Evolutionary conservation across 2,329 filamentous ascomycete species (phyloP).

Genomic region (Colletotrichum eremochloae): DNA sequence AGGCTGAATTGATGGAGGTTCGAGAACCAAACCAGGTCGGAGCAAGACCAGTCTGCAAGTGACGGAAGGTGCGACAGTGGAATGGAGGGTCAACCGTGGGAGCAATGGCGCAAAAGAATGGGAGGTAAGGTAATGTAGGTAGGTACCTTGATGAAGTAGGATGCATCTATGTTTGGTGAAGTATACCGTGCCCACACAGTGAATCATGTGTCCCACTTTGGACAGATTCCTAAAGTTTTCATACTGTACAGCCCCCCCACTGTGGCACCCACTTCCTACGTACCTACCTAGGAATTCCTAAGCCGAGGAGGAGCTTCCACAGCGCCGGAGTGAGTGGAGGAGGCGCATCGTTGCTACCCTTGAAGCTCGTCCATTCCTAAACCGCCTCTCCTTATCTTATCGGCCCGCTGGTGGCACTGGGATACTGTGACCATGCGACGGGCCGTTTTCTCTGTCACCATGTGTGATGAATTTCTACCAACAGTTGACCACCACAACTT

Average conservation of each 20-base stretch:
- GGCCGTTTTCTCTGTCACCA: conserved; percentile 1
- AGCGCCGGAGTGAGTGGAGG: not conserved
- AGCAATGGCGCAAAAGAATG: conserved; percentile 12
- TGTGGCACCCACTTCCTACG: not conserved
- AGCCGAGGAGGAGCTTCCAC: conserved; percentile 27
- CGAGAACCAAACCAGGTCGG: not conserved
- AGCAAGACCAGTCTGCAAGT: conserved; percentile 35
- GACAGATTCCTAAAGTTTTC: not conserved
- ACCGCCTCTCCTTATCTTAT: conserved; percentile 17
- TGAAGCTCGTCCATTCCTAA: conserved; percentile 15
- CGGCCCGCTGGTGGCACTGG: not conserved
- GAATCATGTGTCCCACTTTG: no score
- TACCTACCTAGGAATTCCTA: conserved; percentile 9
- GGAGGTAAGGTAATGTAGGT: not conserved
- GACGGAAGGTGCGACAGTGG: conserved; percentile 40
- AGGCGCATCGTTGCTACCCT: conserved; percentile 10
- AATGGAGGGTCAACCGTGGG: conserved; percentile 35
- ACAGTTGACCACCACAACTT: not conserved
- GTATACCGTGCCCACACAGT: conserved; percentile 11
- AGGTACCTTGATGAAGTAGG: no score
- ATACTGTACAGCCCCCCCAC: conserved; percentile 13
- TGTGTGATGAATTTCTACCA: no score
- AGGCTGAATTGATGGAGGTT: conserved; percentile 29
- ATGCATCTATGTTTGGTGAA: not conserved
- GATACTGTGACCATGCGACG: not conserved